These are phyloP conservation scores for Leccinum uliginosum DNA, from an alignment of 768 basidiomycete species.

Conservation along the genomic window DNA sequence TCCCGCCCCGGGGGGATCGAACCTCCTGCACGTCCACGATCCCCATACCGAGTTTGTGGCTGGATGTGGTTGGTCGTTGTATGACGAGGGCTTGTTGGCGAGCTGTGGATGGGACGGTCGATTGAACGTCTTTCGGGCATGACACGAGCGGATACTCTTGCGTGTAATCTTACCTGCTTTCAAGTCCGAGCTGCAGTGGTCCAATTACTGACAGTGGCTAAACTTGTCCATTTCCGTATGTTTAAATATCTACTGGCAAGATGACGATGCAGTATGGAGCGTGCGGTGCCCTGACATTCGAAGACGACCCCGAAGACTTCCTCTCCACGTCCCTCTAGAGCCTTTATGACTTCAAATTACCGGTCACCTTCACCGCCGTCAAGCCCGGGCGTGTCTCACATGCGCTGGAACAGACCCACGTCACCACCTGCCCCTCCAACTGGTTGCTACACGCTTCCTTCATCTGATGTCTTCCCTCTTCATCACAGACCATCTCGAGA, in stretches of 20 bases:
- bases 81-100: constrained; percentile 80
- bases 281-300: neutral
- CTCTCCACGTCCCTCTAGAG: constrained; percentile 58
- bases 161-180: neutral
- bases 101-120: constrained; percentile 92
- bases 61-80: constrained; percentile 89
- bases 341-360: constrained; percentile 56
- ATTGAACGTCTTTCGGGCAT: constrained; percentile 69
- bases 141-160: constrained; percentile 1
- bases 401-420: constrained; percentile 31
- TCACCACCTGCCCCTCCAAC: constrained; percentile 56
- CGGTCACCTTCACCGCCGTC: constrained; percentile 45
- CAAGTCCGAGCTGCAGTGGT: neutral
- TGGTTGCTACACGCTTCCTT: constrained; percentile 78
- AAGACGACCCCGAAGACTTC: constrained; percentile 57
- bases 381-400: constrained; percentile 15
- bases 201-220: neutral
- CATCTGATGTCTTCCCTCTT: constrained; percentile 66
- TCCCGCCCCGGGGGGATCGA: constrained; percentile 43
- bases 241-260: neutral
- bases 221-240: neutral
- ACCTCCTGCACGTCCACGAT: constrained; percentile 71
- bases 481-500: constrained; percentile 59
- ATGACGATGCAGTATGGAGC: neutral
- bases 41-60: constrained; percentile 94